phyloP scores from a whole-genome alignment of 2,329 filamentous ascomycete species.

The Akanthomyces dipterigenus region DNA sequence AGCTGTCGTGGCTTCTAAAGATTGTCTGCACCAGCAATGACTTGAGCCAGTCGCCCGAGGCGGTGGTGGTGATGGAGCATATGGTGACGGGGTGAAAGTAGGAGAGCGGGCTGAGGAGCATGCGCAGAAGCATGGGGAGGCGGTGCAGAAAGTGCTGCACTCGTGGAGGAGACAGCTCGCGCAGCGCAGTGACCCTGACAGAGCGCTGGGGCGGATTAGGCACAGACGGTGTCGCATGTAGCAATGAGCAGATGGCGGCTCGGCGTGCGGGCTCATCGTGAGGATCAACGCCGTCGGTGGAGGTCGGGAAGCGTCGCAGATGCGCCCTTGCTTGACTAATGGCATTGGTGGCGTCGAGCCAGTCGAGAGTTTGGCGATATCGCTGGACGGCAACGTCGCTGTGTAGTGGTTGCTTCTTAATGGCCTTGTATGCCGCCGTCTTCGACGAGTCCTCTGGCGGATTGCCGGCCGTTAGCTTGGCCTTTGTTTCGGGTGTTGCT shows the following conservation, averaged over 20 bases:
- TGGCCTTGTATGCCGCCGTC: background rate
- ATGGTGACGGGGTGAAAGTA: background rate
- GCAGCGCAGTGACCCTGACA: background rate
- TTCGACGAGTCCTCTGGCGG: background rate
- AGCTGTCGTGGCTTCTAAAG: background rate
- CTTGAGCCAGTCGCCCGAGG: background rate
- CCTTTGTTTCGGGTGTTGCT: background rate
- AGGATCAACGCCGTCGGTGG: background rate
- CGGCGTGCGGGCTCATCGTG: background rate
- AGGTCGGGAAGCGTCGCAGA: background rate
- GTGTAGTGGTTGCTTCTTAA: background rate
- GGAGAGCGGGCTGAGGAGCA: background rate
- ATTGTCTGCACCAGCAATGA: background rate
- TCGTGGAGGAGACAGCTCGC: background rate
- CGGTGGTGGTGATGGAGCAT: background rate
- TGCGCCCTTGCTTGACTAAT: background rate
- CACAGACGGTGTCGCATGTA: background rate
- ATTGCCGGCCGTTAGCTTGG: background rate
- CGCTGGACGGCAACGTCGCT: background rate
- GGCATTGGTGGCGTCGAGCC: background rate
- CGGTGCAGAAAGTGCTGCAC: background rate
- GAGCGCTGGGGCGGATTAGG: background rate
- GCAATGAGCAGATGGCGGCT: background rate
- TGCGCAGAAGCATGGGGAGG: background rate
- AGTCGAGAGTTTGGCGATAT: background rate